These are phyloP conservation scores for Aspergillus fischeri DNA, from an alignment of 2,329 filamentous ascomycete species.

Conservation along the genomic window DNA sequence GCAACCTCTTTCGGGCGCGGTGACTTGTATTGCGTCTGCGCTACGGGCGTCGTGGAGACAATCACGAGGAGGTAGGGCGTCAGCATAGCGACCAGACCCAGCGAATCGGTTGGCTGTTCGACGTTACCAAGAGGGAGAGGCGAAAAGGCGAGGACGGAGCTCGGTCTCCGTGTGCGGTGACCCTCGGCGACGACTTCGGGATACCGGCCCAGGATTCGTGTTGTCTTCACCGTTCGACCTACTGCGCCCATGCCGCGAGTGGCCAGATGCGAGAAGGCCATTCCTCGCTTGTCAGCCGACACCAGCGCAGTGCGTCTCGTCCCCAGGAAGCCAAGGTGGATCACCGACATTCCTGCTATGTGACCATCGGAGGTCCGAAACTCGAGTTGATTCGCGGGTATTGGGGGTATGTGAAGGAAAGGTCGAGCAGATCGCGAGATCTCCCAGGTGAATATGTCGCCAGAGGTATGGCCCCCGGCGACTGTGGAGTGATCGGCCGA, in stretches of 20 bases:
- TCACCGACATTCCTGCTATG: conserved; percentile 68
- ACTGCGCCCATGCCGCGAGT: conserved; percentile 85
- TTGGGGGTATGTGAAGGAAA: conserved; percentile 79
- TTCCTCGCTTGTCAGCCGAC: conserved; percentile 88
- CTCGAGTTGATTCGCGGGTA: conserved; percentile 63
- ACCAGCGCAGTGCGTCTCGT: conserved; percentile 91
- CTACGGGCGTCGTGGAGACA: conserved; percentile 92
- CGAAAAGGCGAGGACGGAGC: conserved; percentile 88
- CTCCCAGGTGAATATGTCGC: conserved; percentile 97
- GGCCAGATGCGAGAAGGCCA: conserved; percentile 97
- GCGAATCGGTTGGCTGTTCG: conserved; percentile 76
- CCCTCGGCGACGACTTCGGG: conserved; percentile 61
- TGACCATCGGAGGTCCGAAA: conserved; percentile 76
- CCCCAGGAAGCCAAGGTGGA: conserved; percentile 91
- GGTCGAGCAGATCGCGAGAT: conserved; percentile 74
- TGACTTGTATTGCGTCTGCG: conserved; percentile 94
- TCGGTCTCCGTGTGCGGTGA: conserved; percentile 75
- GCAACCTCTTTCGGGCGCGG: conserved; percentile 85
- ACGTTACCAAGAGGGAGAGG: conserved; percentile 91
- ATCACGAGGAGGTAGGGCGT: conserved; percentile 95
- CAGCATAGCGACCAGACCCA: conserved; percentile 90
- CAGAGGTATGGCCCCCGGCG: conserved; percentile 82
- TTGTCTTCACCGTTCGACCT: conserved; percentile 81
- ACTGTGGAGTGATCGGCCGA: conserved; percentile 92
- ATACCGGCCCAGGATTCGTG: conserved; percentile 85